These are phyloP conservation scores for Whalleya microplaca DNA, from an alignment of 2,329 filamentous ascomycete species.

Conservation along the genomic window DNA sequence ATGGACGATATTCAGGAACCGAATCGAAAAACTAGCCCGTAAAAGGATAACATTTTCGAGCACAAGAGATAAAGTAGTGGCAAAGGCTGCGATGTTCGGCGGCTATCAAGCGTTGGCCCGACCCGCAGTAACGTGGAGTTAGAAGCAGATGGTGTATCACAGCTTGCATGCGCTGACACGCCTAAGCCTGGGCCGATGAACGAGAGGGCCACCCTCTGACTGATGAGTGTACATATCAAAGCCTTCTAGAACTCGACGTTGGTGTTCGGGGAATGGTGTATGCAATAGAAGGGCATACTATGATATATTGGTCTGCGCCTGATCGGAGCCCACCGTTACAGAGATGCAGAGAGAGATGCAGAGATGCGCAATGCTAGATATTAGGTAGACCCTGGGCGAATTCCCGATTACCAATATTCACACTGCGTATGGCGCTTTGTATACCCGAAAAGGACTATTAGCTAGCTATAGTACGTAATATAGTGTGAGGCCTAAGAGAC, in stretches of 20 bases:
- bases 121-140: slow-evolving; percentile 28
- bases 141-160: slow-evolving; percentile 27
- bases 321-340: too few relatives aligned
- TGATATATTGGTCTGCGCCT: too few relatives aligned
- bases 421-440: slow-evolving; percentile 13
- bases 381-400: too few relatives aligned
- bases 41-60: background rate
- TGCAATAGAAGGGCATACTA: too few relatives aligned
- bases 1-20: slow-evolving; percentile 22
- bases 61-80: background rate
- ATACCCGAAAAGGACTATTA: slow-evolving; percentile 20
- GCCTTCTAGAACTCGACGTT: background rate
- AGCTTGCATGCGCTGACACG: background rate
- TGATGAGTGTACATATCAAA: too few relatives aligned
- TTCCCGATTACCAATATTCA: slow-evolving; percentile 18
- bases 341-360: too few relatives aligned
- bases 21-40: slow-evolving; percentile 4
- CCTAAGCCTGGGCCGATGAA: background rate
- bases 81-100: slow-evolving; percentile 30
- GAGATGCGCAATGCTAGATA: too few relatives aligned
- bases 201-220: background rate
- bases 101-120: slow-evolving; percentile 29
- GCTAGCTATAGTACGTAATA: slow-evolving; percentile 14
- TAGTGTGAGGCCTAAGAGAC: background rate
- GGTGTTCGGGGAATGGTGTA: background rate